Evolutionary conservation across 179 eudicot genomes (phyloP), one percentile per base, ranked within the genome.

Genomic region (Camellia oleifera): DNA sequence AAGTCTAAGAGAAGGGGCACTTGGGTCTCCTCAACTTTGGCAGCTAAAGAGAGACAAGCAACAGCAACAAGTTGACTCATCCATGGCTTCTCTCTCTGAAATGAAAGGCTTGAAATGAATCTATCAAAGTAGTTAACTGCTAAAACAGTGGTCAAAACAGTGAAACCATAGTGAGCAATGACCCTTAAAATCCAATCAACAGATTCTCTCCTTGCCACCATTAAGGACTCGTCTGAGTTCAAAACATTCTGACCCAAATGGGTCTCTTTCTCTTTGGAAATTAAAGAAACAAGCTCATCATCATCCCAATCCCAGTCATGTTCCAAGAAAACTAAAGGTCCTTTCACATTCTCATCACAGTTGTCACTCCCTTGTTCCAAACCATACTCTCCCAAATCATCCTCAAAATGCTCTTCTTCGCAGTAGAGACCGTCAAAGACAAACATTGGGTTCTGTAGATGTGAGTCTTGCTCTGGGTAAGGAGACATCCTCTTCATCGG

Each of bases 11-110:
- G 88, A 80, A 91, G 89, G 73, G 93, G 95, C 78, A 88, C 92
- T 83, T 85, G 88, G 54, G 86, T 85, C 72, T 90, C 98, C 84
- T 92, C 94, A 79, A 92, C 81, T 78, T 93, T 93, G 54, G 97
- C 89, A 89, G 96, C 95, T 69, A 93, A 58, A 76, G 97, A 91
- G 61, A 93, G 88, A 74, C 92, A 91, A 78, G 96, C 94, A 77
- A 92, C 84, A 80, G 95, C 92, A 77, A 80, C 88, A 61, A 93
- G 84, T 57, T 93, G 97, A 77, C 72, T 82, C 91, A 92, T 79
- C 97, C 97, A 93, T 60, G 93, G 92, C 86, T 79, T 83, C 56
- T 91, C 91, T 69, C 62, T 81, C 77, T 86, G 91, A 79, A 86
- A 83, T 70, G 79, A 78, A 62, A 82, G 40, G 58, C 90, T 89